Base-by-base conservation (phyloP, 2,329 filamentous ascomycete genomes). In the Aureobasidium vineae region DNA sequence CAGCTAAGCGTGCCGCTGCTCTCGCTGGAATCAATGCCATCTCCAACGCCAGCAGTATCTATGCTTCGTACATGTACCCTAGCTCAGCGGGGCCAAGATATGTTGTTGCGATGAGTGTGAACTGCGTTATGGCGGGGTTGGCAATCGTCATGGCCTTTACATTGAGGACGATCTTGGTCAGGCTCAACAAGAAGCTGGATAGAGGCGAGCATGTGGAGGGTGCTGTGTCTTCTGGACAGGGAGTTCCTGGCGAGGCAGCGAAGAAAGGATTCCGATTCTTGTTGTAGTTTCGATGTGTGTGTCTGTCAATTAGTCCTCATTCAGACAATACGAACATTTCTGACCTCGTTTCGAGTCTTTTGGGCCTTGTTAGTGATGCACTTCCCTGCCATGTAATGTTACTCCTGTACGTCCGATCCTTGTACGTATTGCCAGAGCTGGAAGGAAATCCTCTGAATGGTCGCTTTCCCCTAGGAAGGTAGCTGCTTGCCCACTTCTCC, bases 171-270 rank as follows among this genome's bases (percentile, higher is more conserved):
- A 84, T 90, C 45, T 80, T 93, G 31, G 81, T 83, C 16, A 79
- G 84, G 50, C 73, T 91, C 71, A 93, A 92, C 72, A 86, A 83
- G 79, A 90, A 86, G 75, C 79, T 92, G 2, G 89, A 90, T 54
- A 79, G 80, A 16, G 89, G 88, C 0, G 84, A 89, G 70, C 78
- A 77, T 67, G 78, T 84, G 2, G 78, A 83, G 53, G 81, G 80
- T 0, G 81, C 78, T 1, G 83, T 88, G 69, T 86, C 87, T 16
- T 38, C 61, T 36, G 61, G 61, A 33, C 36, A 54, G 10, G 61
- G 23, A 23, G 50, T 64, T 16, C 61, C 61, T 2, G 61, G 49
- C 16, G 61, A 64, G 28, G 49, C 69, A 57, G 83, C 79, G 13
- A 79, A 82, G 66, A 84, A 86, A 71, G 87, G 88, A 0, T 91